Evolutionary conservation across 2,329 filamentous ascomycete species (phyloP).

Genomic region (Lizonia empirigonia): DNA sequence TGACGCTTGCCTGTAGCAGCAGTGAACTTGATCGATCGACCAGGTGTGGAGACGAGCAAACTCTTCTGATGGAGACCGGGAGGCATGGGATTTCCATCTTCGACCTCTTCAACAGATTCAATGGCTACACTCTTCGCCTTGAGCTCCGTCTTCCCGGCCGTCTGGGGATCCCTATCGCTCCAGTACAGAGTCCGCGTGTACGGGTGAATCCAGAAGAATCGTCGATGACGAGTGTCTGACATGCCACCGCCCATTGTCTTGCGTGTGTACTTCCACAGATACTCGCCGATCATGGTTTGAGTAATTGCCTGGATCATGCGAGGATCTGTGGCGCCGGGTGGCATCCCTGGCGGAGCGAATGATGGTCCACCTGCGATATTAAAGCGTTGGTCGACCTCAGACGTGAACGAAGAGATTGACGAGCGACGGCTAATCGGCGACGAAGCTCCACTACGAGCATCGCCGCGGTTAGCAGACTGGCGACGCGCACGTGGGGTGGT

Average conservation of each 20-base stretch:
- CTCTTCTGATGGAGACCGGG: slow-evolving; percentile 95
- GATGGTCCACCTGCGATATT: slow-evolving; percentile 63
- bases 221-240: slow-evolving; percentile 85
- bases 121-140: slow-evolving; percentile 89
- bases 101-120: slow-evolving; percentile 87
- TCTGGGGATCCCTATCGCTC: slow-evolving; percentile 87
- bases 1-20: slow-evolving; percentile 92
- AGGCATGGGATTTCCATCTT: slow-evolving; percentile 93
- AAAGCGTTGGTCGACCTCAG: slow-evolving; percentile 90
- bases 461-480: slow-evolving; percentile 50
- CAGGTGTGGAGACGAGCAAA: slow-evolving; percentile 85
- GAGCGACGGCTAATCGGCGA: slow-evolving; percentile 70
- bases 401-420: slow-evolving; percentile 93
- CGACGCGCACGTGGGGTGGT: slow-evolving; percentile 61
- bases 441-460: slow-evolving; percentile 53
- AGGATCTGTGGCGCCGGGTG: slow-evolving; percentile 76
- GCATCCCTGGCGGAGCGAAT: slow-evolving; percentile 62
- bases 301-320: slow-evolving; percentile 99
- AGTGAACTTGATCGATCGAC: slow-evolving; percentile 89
- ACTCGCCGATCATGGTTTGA: slow-evolving; percentile 99
- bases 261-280: slow-evolving; percentile 98
- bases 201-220: slow-evolving; percentile 99
- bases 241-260: slow-evolving; percentile 88
- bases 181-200: slow-evolving; percentile 97
- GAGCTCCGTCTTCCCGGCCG: slow-evolving; percentile 76